Evolutionary conservation across 805 yeast genomes (phyloP).

Genomic region (Saccharomycopsis fibuligera): DNA sequence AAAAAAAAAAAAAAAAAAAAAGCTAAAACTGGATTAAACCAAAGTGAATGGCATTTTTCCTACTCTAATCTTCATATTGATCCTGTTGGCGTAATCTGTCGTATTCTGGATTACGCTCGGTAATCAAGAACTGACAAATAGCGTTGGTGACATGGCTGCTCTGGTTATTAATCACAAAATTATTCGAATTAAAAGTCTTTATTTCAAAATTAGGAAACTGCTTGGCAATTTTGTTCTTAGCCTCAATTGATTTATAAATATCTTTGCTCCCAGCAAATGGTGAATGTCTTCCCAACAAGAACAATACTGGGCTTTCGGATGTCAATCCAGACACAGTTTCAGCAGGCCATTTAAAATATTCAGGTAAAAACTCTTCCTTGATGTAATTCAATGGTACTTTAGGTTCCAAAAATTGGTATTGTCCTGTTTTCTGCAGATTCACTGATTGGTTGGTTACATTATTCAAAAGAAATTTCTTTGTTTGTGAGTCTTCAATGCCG

Average conservation of each 20-base stretch:
- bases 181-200: slow-evolving; percentile 27
- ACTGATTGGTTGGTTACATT: slow-evolving; percentile 4
- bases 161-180: slow-evolving; percentile 18
- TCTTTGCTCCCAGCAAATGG: neutral
- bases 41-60: too few relatives aligned
- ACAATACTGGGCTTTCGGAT: slow-evolving; percentile 13
- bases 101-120: slow-evolving; percentile 13
- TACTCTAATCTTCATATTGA: too few relatives aligned
- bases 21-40: too few relatives aligned
- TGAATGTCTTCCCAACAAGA: slow-evolving; percentile 18
- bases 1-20: too few relatives aligned
- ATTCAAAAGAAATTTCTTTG: slow-evolving; percentile 3
- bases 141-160: slow-evolving; percentile 17
- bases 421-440: neutral
- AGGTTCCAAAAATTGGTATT: slow-evolving; percentile 13
- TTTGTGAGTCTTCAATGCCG: slow-evolving; percentile 7
- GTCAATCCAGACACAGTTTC: neutral
- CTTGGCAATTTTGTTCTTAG: slow-evolving; percentile 18
- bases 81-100: slow-evolving; percentile 17
- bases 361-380: neutral
- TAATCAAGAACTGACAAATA: slow-evolving; percentile 18
- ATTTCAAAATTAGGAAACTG: slow-evolving; percentile 26
- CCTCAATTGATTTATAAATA: slow-evolving; percentile 1
- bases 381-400: slow-evolving; percentile 13
- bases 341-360: slow-evolving; percentile 11